These are phyloP conservation scores for Fraxinus latifolia DNA, from an alignment of 305 asterid genomes.

Conservation along the genomic window DNA sequence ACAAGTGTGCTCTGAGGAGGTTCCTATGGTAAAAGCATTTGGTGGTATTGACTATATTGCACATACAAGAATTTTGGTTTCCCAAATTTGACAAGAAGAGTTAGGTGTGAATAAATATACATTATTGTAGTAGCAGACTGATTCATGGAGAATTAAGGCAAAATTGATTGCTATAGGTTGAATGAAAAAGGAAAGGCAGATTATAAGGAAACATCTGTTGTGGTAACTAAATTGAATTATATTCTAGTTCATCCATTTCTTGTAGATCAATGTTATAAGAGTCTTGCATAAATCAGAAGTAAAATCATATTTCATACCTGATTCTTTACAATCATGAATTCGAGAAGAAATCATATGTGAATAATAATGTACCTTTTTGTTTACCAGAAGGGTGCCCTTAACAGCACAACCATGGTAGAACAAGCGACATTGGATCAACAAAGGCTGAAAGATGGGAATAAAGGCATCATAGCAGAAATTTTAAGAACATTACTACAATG, in stretches of 20 bases:
- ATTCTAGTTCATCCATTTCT: not conserved
- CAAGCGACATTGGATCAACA: slow-evolving; percentile 79
- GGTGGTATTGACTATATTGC: not conserved
- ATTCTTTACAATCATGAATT: not conserved
- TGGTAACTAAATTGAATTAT: not conserved
- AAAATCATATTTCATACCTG: not conserved
- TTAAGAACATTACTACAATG: not conserved
- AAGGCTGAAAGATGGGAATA: slow-evolving; percentile 49
- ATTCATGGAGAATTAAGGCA: not conserved
- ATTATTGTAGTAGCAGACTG: not conserved
- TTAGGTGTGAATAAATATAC: not conserved
- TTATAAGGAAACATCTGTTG: not conserved
- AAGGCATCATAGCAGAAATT: slow-evolving; percentile 11
- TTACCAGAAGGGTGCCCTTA: slow-evolving; percentile 81
- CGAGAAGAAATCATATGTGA: not conserved
- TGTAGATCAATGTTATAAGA: not conserved
- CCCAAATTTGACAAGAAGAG: not conserved
- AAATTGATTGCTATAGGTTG: not conserved
- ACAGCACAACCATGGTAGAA: slow-evolving; percentile 70
- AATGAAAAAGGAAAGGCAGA: not conserved
- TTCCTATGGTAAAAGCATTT: not conserved
- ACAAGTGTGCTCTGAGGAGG: not conserved
- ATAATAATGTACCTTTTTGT: slow-evolving; percentile 51
- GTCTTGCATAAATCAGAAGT: not conserved
- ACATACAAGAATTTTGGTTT: not conserved